Base-by-base conservation (phyloP, 352 stramenopile species). In the Phytophthora meadii region DNA sequence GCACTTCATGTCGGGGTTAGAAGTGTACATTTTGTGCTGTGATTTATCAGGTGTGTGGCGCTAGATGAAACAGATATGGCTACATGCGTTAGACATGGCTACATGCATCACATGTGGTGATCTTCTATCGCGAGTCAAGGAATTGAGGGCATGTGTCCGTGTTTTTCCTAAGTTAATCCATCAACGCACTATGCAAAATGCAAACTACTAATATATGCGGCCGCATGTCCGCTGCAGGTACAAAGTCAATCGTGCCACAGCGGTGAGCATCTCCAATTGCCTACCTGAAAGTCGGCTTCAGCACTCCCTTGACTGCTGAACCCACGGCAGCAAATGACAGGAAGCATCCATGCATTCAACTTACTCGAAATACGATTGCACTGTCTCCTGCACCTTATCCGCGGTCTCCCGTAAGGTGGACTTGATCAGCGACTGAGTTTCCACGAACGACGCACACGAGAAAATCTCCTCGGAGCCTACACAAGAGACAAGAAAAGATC, bases 391-490 rank as follows among this genome's bases (percentile, higher is more conserved):
- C 48, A 67, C 50, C 42, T 65, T 68, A 10, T 68, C 47, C 27
- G 69, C 51, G 28, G 62, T 56, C 55, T 81, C 70, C 41, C 59
- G 70, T 46, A 81, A 44, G 34, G 68, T 69, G 25, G 44, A 74
- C 64, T 81, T 83, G 47, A 74, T 50, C 39, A 68, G 50, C 45
- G 65, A 64, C 30, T 79, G 76, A 37, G 54, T 61, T 65, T 81
- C 55, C 62, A 85, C 51, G 48, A 87, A 77, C 27, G 71, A 76
- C 27, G 59, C 54, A 17, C 79, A 87, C 42, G 64, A 76, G 10
- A 82, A 69, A 11, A 72, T 34, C 56, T 73, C 48, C 15, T 73
- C 70, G 19, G 70, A 54, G 30, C 59, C 74, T 79, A 65, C 48
- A 69, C 25, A 42, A 36, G 37, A 39, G 53, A 10, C 40, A 53